Percentiles rank a stretch among this genome's conserved stretches.
Evolutionary conservation across 1,284 basidiomycete genomes (phyloP).

Genomic region (Coniferiporia sulphurascens): DNA sequence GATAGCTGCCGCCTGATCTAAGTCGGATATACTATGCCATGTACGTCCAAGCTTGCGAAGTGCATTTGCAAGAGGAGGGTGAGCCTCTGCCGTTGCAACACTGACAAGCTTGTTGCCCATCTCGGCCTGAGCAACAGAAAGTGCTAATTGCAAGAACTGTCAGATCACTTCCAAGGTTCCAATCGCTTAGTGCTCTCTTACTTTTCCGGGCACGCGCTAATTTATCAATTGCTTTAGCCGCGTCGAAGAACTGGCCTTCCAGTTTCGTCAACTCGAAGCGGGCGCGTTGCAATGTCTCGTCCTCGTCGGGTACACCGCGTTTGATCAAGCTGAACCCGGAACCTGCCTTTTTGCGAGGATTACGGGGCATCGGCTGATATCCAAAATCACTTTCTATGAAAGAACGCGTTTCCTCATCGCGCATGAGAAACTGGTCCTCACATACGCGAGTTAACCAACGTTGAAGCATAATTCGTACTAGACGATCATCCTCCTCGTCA

Average conservation of each 20-base stretch:
- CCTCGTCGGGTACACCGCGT: slow-evolving; percentile 74
- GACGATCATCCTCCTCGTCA: slow-evolving; percentile 92
- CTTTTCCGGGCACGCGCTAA: slow-evolving; percentile 77
- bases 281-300: slow-evolving; percentile 82
- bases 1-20: slow-evolving; percentile 82
- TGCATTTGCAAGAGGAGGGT: slow-evolving; percentile 74
- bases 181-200: slow-evolving; percentile 30
- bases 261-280: slow-evolving; percentile 86
- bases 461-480: slow-evolving; percentile 90
- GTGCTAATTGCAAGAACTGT: slow-evolving; percentile 40
- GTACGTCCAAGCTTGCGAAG: slow-evolving; percentile 79
- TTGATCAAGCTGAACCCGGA: slow-evolving; percentile 67
- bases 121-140: slow-evolving; percentile 73
- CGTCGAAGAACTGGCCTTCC: slow-evolving; percentile 85
- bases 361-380: slow-evolving; percentile 73
- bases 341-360: slow-evolving; percentile 59
- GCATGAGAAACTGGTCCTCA: slow-evolving; percentile 79
- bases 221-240: slow-evolving; percentile 82
- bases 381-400: slow-evolving; percentile 97
- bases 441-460: slow-evolving; percentile 88
- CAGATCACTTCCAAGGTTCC: slow-evolving; percentile 1
- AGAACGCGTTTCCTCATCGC: slow-evolving; percentile 86
- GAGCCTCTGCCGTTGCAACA: slow-evolving; percentile 83
- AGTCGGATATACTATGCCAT: slow-evolving; percentile 80
- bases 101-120: slow-evolving; percentile 87